Evolutionary conservation across 2,329 filamentous ascomycete species (phyloP).

Genomic region (Monilinia fructigena): DNA sequence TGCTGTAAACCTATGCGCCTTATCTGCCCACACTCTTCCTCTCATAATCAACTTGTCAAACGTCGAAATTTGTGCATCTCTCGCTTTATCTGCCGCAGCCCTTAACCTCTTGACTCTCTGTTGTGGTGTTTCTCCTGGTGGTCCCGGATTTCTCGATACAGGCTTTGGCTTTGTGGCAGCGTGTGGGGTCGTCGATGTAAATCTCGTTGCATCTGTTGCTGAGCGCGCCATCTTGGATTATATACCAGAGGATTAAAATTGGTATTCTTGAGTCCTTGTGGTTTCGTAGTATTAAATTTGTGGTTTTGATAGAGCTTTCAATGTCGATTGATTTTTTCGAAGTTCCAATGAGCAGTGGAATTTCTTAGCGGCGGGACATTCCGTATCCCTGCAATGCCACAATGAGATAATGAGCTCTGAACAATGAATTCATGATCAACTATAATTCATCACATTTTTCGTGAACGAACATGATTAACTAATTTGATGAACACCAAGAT

Average conservation of each 20-base stretch:
- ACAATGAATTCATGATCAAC: no score
- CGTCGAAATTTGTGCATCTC: constrained; percentile 37
- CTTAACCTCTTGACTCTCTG: constrained; percentile 41
- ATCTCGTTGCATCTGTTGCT: constrained; percentile 77
- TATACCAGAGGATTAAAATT: neutral
- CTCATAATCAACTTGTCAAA: constrained; percentile 39
- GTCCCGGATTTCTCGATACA: constrained; percentile 28
- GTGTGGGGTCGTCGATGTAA: constrained; percentile 68
- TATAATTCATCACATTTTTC: neutral
- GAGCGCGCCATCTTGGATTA: constrained; percentile 54
- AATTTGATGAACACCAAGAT: neutral
- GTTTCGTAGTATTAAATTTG: constrained; percentile 31
- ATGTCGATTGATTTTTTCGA: constrained; percentile 34
- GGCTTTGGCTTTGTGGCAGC: constrained; percentile 59
- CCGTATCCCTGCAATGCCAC: constrained; percentile 25
- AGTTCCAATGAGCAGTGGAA: constrained; percentile 27
- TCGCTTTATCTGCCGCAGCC: constrained; percentile 40
- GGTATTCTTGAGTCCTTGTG: constrained; percentile 2
- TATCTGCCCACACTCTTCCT: constrained; percentile 42
- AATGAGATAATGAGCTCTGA: neutral
- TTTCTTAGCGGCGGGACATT: constrained; percentile 32
- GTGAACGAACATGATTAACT: neutral
- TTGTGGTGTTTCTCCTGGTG: constrained; percentile 41
- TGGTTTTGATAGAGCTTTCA: constrained; percentile 7
- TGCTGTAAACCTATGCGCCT: constrained; percentile 40